Conservation (phyloP, 257 asterid genomes). For the Lantana camara region DNA sequence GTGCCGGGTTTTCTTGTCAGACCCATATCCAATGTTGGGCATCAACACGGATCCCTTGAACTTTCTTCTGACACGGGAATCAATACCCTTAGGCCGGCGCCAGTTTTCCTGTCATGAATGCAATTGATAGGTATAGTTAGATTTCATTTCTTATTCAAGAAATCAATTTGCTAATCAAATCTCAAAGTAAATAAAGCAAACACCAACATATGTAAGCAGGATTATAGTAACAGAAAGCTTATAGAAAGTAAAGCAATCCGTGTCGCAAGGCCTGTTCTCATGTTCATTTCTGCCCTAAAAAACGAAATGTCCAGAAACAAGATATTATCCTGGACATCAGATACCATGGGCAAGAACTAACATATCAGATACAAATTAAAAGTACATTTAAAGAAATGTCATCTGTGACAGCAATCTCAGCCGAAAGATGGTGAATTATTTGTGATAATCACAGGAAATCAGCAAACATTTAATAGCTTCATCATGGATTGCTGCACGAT, state of each 20-base stretch:
- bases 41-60: conserved; percentile 68
- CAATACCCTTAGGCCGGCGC: conserved; percentile 83
- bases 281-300: conserved; percentile 50
- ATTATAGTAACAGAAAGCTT: conserved; percentile 53
- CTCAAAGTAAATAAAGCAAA: too few species aligned
- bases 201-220: conserved; percentile 35
- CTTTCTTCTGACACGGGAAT: conserved; percentile 73
- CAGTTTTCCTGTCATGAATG: conserved; percentile 43
- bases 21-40: conserved; percentile 79
- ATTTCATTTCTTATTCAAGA: background rate
- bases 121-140: conserved; percentile 1
- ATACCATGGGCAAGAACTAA: conserved; percentile 45
- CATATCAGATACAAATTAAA: background rate
- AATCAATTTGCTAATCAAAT: background rate
- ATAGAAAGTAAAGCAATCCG: conserved; percentile 36
- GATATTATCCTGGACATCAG: conserved; percentile 45
- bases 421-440: conserved; percentile 73
- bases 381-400: background rate
- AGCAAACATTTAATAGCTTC: conserved; percentile 23
- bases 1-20: conserved; percentile 72
- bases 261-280: conserved; percentile 68
- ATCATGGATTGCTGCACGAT: conserved; percentile 53
- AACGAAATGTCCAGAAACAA: conserved; percentile 54
- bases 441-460: conserved; percentile 47
- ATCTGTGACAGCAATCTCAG: conserved; percentile 53